Conservation (phyloP, 2,329 filamentous ascomycete species). For the Cercospora citrullina region DNA sequence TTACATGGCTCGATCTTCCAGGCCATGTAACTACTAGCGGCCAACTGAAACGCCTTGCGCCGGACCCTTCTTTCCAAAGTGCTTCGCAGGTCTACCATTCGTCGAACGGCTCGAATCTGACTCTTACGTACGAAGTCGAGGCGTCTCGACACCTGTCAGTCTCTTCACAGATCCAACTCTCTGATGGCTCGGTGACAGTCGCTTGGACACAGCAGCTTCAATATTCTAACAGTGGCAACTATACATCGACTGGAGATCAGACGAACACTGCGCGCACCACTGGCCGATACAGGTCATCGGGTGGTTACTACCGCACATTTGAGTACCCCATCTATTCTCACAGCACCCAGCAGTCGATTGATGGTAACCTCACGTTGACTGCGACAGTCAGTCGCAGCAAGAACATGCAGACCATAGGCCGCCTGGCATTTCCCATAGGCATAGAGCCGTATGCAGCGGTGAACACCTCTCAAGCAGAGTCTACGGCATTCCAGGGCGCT, state of each 20-base stretch:
- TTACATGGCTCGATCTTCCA: constrained; percentile 66
- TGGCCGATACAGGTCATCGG: constrained; percentile 48
- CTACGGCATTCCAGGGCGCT: constrained; percentile 41
- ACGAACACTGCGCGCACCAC: constrained; percentile 53
- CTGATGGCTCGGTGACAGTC: constrained; percentile 45
- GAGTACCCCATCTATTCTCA: constrained; percentile 63
- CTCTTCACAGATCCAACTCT: constrained; percentile 54
- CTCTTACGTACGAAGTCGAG: constrained; percentile 55
- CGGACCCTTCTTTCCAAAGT: constrained; percentile 53
- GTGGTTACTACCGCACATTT: constrained; percentile 49
- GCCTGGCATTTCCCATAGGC: constrained; percentile 59
- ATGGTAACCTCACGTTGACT: constrained; percentile 47
- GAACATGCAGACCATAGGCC: constrained; percentile 48
- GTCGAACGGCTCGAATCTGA: constrained; percentile 57
- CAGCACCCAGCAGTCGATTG: constrained; percentile 49
- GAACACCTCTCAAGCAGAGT: constrained; percentile 43
- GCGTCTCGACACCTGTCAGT: constrained; percentile 59
- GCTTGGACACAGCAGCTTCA: constrained; percentile 61
- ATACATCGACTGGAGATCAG: constrained; percentile 59
- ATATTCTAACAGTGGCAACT: constrained; percentile 57
- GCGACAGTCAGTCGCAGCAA: constrained; percentile 54
- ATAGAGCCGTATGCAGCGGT: constrained; percentile 50
- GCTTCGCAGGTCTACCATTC: constrained; percentile 51
- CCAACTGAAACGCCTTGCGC: constrained; percentile 43
- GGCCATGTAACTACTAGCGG: constrained; percentile 52